These are phyloP conservation scores for Termitomyces sp. DNA, from an alignment of 768 basidiomycete species.

Conservation along the genomic window DNA sequence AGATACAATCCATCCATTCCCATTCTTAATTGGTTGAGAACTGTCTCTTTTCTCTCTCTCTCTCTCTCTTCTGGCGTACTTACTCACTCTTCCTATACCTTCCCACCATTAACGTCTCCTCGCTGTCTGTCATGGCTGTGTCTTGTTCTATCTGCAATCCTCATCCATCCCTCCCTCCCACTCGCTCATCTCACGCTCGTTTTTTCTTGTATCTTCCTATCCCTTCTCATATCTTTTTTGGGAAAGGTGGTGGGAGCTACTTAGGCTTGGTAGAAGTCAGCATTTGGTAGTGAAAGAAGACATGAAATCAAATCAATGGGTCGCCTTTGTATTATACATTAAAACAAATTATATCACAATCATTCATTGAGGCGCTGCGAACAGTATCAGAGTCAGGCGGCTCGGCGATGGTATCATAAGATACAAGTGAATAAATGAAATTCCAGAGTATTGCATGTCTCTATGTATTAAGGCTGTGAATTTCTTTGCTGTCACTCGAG, in stretches of 20 bases:
- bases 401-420: too few relatives aligned
- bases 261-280: constrained; percentile 8
- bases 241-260: constrained; percentile 4
- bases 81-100: constrained; percentile 14
- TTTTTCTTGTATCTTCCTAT: constrained; percentile 1
- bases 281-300: constrained; percentile 12
- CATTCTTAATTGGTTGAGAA: constrained; percentile 13
- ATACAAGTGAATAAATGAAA: too few relatives aligned
- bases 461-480: too few relatives aligned
- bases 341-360: neutral
- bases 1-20: constrained; percentile 13
- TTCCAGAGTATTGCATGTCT: too few relatives aligned
- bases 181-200: constrained; percentile 8
- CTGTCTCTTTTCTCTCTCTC: neutral
- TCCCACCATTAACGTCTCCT: constrained; percentile 5
- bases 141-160: constrained; percentile 6
- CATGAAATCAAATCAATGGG: constrained; percentile 12
- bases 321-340: constrained; percentile 12
- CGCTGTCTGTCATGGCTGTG: constrained; percentile 10
- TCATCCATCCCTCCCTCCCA: neutral
- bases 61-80: constrained; percentile 8
- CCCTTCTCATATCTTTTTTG: constrained; percentile 1
- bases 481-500: too few relatives aligned
- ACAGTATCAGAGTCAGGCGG: too few relatives aligned
- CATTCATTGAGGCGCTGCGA: neutral